Evolutionary conservation across 371 early-diverging fungal genomes (phyloP).

Genomic region (Haplosporangium sp.): DNA sequence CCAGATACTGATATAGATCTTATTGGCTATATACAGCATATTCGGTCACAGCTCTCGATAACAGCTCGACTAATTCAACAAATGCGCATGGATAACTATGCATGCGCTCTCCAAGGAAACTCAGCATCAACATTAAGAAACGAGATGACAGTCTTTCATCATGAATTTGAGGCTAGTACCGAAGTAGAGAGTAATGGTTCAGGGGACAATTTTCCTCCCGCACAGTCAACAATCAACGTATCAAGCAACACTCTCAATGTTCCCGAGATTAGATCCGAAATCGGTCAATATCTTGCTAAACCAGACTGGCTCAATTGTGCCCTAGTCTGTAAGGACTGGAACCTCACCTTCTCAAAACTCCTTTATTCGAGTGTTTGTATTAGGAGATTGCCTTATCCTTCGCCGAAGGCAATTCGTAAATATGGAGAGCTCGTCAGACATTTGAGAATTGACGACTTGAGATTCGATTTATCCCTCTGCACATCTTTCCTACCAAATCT

Average conservation of each 20-base stretch:
- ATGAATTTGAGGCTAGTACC: too few relatives aligned
- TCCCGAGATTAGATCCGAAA: background rate
- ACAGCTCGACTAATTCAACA: slow-evolving; percentile 6
- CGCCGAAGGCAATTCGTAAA: too few relatives aligned
- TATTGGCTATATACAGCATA: background rate
- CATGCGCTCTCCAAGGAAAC: too few relatives aligned
- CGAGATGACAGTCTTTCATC: too few relatives aligned
- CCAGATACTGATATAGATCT: background rate
- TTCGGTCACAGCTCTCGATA: slow-evolving; percentile 7
- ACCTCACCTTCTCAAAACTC: background rate
- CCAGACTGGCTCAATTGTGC: background rate
- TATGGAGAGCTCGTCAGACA: too few relatives aligned
- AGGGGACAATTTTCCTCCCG: too few relatives aligned
- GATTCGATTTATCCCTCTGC: too few relatives aligned
- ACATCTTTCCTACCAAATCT: too few relatives aligned
- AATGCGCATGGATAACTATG: slow-evolving; percentile 4
- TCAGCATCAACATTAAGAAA: background rate
- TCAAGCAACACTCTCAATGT: background rate
- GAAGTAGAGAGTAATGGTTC: too few relatives aligned
- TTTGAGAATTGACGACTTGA: background rate
- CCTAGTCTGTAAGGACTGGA: background rate
- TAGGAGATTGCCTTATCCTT: background rate
- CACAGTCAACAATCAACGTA: background rate
- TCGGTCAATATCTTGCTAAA: background rate
- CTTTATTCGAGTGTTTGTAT: background rate